phyloP scores from a whole-genome alignment of 768 basidiomycete genomes.

The Pholiota molesta region DNA sequence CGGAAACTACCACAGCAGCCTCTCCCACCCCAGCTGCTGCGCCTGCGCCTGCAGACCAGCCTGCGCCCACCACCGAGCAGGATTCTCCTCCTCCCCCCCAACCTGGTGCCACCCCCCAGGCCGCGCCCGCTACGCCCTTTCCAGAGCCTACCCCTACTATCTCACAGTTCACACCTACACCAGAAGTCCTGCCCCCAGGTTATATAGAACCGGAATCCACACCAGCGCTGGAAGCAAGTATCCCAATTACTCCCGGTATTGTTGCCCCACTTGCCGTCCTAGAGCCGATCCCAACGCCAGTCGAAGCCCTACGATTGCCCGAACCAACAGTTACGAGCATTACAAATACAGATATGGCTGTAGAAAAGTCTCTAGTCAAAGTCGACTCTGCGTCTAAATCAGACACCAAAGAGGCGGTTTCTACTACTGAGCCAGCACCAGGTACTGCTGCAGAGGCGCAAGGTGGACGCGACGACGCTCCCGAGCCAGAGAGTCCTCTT shows the following conservation, averaged over 20 bases:
- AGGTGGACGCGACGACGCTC: slow-evolving; percentile 10
- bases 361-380: background rate
- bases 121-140: slow-evolving; percentile 11
- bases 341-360: background rate
- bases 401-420: background rate
- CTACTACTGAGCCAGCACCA: slow-evolving; percentile 10
- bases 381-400: background rate
- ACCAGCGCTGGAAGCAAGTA: background rate
- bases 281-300: slow-evolving; percentile 8
- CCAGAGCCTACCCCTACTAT: slow-evolving; percentile 14
- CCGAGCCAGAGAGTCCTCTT: slow-evolving; percentile 70
- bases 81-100: slow-evolving; percentile 9
- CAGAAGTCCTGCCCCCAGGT: background rate
- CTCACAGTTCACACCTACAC: background rate
- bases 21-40: slow-evolving; percentile 6
- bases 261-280: background rate
- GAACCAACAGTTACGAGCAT: slow-evolving; percentile 10
- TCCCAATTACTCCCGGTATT: background rate
- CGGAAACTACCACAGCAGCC: slow-evolving; percentile 12
- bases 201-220: slow-evolving; percentile 6
- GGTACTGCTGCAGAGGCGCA: slow-evolving; percentile 14
- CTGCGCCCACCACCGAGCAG: background rate
- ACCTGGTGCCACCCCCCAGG: slow-evolving; percentile 10
- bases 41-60: slow-evolving; percentile 7
- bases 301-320: slow-evolving; percentile 10